Percentiles rank a stretch among this genome's conserved stretches.
Evolutionary conservation across 2,329 filamentous ascomycete genomes (phyloP).

Genomic region (Fusarium sp.): DNA sequence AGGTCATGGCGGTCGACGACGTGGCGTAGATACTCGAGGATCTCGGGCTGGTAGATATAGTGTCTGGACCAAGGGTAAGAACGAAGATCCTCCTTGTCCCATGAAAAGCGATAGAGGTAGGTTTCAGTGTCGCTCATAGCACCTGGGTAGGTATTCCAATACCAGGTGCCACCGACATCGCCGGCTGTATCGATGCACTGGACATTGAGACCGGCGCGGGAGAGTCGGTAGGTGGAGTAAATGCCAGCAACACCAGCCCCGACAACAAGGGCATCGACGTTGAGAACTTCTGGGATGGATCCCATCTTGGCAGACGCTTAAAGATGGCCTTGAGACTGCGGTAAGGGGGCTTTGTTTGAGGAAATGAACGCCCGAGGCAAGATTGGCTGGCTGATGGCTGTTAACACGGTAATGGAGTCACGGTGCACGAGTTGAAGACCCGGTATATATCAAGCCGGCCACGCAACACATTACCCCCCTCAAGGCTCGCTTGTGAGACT

Average conservation of each 20-base stretch:
- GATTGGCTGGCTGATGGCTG: background rate
- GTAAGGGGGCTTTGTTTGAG: background rate
- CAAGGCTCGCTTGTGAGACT: background rate
- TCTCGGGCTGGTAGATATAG: slow-evolving; percentile 25
- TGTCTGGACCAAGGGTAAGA: slow-evolving; percentile 18
- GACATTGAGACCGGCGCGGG: background rate
- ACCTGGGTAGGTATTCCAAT: slow-evolving; percentile 23
- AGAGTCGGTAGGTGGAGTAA: slow-evolving; percentile 12
- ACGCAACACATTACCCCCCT: background rate
- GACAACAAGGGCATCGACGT: slow-evolving; percentile 18
- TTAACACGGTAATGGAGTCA: background rate
- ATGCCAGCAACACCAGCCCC: slow-evolving; percentile 19
- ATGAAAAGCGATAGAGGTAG: slow-evolving; percentile 23
- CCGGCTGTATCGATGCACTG: slow-evolving; percentile 13
- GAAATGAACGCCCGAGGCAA: background rate
- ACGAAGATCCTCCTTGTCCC: slow-evolving; percentile 21
- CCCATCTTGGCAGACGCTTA: background rate
- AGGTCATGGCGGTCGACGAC: slow-evolving; percentile 14
- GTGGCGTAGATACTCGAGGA: slow-evolving; percentile 19
- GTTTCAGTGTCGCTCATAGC: slow-evolving; percentile 26
- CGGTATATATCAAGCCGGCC: background rate
- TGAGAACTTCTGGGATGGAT: slow-evolving; percentile 3
- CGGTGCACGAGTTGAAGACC: background rate
- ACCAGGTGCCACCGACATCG: slow-evolving; percentile 22
- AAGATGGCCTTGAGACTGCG: background rate